Evolutionary conservation across 768 basidiomycete species (phyloP), one percentile per base, ranked within the genome.

Genomic region (Butyriboletus loyo): DNA sequence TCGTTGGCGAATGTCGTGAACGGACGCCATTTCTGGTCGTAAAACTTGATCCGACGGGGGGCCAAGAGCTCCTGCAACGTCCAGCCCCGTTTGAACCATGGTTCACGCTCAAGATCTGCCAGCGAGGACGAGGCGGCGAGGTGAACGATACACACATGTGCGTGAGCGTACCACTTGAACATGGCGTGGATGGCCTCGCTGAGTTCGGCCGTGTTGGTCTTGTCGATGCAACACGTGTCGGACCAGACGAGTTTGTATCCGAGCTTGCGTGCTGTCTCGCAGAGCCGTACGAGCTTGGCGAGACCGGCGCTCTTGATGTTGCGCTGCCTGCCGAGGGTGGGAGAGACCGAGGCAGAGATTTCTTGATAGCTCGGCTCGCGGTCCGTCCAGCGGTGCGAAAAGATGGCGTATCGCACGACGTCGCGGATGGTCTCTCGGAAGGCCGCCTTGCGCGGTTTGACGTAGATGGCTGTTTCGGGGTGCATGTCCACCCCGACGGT

Each of bases 191-290:
- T 60, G 1, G 70, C 65, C 46, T 71, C 69, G 14, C 56, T 54
- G n/a, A 71, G 64, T 27, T 71, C 68, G 3, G 53, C 25, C 3
- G 51, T 24, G 38, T 64, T 63, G 25, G 40, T 43, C 49, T 63
- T 60, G 50, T 70, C 61, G 32, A 72, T 66, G 49, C 68, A 71
- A 19, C 66, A 70, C 0, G 68, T 63, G 30, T 71, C 68, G 3
- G 62, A 66, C 68, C 68, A 68, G 51, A 59, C 60, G 10, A 62
- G 28, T 15, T 42, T 58, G 34, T 63, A 62, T 11, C 60, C 61
- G 4, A 60, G 35, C 7, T 39, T 17, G 6, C 52, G 58, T 4
- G 62, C 67, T 1, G 49, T 67, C 21, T 60, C 45, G 22, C 67
- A 65, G 14, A 69, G 54, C 11, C 50, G 50, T 5, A 37, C 24